These are phyloP conservation scores for Trypanosoma boissoni DNA, from an alignment of 208 protist species.

Conservation along the genomic window DNA sequence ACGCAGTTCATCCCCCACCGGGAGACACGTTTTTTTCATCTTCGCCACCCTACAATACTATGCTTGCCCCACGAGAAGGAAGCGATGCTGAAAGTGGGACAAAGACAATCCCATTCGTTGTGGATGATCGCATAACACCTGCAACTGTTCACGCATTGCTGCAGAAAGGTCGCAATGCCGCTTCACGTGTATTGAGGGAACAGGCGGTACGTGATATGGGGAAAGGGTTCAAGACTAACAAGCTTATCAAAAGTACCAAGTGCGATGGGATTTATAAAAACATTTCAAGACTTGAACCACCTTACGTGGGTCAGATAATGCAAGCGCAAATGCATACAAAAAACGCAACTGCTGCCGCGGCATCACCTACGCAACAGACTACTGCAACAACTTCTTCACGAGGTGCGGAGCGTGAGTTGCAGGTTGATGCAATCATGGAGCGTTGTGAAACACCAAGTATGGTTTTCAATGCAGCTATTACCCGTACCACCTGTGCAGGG, in stretches of 20 bases:
- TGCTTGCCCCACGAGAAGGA: too few relatives aligned
- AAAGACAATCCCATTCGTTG: neutral
- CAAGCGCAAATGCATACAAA: conserved; percentile 4
- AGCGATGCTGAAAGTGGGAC: neutral
- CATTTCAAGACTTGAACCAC: conserved; percentile 15
- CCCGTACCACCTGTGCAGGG: conserved; percentile 13
- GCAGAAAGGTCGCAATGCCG: conserved; percentile 25
- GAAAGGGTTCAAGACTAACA: neutral
- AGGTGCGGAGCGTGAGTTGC: neutral
- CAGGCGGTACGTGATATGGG: neutral
- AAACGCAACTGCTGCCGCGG: too few relatives aligned
- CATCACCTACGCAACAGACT: neutral
- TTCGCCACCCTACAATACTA: too few relatives aligned
- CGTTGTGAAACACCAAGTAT: too few relatives aligned
- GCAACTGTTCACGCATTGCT: conserved; percentile 50
- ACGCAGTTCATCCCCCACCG: too few relatives aligned
- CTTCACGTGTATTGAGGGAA: neutral
- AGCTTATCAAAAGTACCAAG: neutral
- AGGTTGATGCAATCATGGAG: too few relatives aligned
- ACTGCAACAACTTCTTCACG: neutral
- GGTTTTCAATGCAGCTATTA: conserved; percentile 3
- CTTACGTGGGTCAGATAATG: conserved; percentile 20
- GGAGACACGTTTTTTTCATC: too few relatives aligned
- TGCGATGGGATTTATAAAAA: conserved; percentile 1
- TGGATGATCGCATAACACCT: conserved; percentile 64